Base-by-base conservation (phyloP, 2,329 filamentous ascomycete species). In the Ascochyta clinopodiicola region DNA sequence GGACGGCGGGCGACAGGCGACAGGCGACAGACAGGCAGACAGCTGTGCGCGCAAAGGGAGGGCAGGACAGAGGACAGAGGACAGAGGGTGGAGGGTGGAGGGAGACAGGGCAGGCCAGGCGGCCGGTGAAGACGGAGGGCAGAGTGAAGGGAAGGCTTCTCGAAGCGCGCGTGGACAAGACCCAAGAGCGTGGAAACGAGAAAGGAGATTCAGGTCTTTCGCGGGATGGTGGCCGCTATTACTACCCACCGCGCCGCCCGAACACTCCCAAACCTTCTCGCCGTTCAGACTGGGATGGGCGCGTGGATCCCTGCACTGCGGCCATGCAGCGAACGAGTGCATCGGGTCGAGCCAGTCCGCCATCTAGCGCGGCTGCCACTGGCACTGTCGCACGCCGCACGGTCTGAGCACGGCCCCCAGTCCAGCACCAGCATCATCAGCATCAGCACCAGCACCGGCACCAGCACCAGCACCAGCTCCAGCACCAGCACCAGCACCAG, bases 161-260 rank as follows among this genome's bases (percentile, higher is more conserved):
- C 63, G 67, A 70, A 69, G 67, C 64, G 66, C 50, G 50, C 63
- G 68, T 69, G 60, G 66, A 67, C 56, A 62, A 65, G 66, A 61
- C 66, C 66, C 67, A 66, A 67, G 63, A 64, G 61, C 63, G 53
- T 68, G 67, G 69, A 70, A 69, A 66, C 67, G 68, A 70, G 48
- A 70, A 67, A 68, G 66, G 66, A 71, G 66, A 69, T 62, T 68
- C 67, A 67, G 65, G 67, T 68, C 42, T 67, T 62, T 62, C 56
- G 63, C 66, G 68, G 66, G 61, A 63, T 59, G 61, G 61, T 62
- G 59, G 63, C 64, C 63, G 64, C 67, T 69, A 56, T 56, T 67
- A 68, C 67, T 71, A 69, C 66, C 62, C 62, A 65, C 63, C 54
- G 54, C 59, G 56, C 45, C 63, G 63, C 65, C 62, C 63, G 53